A percentile compares a stretch with the other conserved stretches of the same genome.
Evolutionary conservation across 129 eudicot genomes (phyloP).

Genomic region (Artemisia tridentata): DNA sequence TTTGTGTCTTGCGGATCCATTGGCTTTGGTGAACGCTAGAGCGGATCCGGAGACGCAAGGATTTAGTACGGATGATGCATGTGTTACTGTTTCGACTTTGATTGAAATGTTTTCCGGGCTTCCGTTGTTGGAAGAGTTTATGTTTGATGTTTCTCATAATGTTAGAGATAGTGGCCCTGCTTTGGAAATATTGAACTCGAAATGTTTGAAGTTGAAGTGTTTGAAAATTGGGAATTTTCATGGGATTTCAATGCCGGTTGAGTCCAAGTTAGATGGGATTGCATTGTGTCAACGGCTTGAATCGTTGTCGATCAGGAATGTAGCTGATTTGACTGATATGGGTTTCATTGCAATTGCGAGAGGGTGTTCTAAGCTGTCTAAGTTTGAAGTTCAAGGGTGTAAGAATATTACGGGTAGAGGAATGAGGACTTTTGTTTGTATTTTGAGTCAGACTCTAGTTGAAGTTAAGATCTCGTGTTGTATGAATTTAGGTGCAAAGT

Average conservation of each 20-base stretch:
- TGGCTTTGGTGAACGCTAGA: conserved; percentile 40
- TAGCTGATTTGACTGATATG: conserved; percentile 72
- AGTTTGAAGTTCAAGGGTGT: conserved; percentile 79
- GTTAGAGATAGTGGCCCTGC: conserved; percentile 70
- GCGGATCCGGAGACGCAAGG: conserved; percentile 41
- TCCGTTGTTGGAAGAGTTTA: conserved; percentile 66
- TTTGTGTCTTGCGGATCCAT: conserved; percentile 66
- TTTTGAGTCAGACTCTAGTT: conserved; percentile 52
- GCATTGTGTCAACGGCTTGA: conserved; percentile 73
- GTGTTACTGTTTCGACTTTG: conserved; percentile 40
- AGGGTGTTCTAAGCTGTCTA: conserved; percentile 70
- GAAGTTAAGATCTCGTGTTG: conserved; percentile 83
- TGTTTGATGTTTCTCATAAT: conserved; percentile 60
- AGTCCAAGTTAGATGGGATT: conserved; percentile 70
- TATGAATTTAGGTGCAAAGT: conserved; percentile 63
- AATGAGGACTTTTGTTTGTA: conserved; percentile 66
- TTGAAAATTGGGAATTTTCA: conserved; percentile 74
- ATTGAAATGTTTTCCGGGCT: conserved; percentile 73
- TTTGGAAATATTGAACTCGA: conserved; percentile 59
- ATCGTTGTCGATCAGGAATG: conserved; percentile 67
- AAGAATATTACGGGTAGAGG: conserved; percentile 68
- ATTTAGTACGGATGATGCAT: conserved; percentile 49
- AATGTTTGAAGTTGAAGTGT: conserved; percentile 56
- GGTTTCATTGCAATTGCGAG: conserved; percentile 86
- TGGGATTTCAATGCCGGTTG: conserved; percentile 72